Evolutionary conservation across 768 basidiomycete genomes (phyloP), one percentile per base, ranked within the genome.

Genomic region (Macrolepiota fuliginosa): DNA sequence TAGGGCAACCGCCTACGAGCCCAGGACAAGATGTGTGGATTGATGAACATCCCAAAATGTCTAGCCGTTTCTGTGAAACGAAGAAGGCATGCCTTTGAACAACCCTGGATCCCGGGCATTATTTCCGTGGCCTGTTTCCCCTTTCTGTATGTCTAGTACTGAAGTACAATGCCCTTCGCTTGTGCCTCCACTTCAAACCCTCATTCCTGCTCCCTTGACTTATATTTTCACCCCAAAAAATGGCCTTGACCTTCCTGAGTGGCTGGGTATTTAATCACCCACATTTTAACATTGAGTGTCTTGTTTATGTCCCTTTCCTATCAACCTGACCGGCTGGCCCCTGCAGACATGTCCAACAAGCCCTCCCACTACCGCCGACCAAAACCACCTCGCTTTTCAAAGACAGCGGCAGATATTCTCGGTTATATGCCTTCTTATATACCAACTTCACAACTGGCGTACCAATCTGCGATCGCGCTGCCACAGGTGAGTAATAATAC

Each of bases 51-150:
- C 58, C 58, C 51, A 60, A 59, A 60, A 46, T 60, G 58, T 35
- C 52, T 54, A 60, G 42, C 36, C 25, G 25, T 46, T 60, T 29
- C 35, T 32, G 56, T 54, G 58, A 42, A 17, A 32, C 29, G 29
- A 52, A 25, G 51, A 54, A 53, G 25, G 12, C 51, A 35, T 54
- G 50, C 52, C 25, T 39, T 46, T 11, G 56, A 25, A 24, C 51
- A 60, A 53, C 58, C 58, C 58, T 60, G 52, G 40, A 60, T 60
- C 9, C 29, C 17, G 52, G 50, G 32, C 40, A n/a, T 35, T 46
- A 11, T 29, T n/a, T 32, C 35, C n/a, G 37, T 25, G 32, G 29
- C 35, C 13, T 19, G 19, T 19, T 54, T 45, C n/a, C 50, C 39
- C 29, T 60, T 60, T 46, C 22, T 45, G 40, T 29, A 35, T 35